These are phyloP conservation scores for Plasmodium berghei DNA, from an alignment of 169 alveolate species.

Conservation along the genomic window DNA sequence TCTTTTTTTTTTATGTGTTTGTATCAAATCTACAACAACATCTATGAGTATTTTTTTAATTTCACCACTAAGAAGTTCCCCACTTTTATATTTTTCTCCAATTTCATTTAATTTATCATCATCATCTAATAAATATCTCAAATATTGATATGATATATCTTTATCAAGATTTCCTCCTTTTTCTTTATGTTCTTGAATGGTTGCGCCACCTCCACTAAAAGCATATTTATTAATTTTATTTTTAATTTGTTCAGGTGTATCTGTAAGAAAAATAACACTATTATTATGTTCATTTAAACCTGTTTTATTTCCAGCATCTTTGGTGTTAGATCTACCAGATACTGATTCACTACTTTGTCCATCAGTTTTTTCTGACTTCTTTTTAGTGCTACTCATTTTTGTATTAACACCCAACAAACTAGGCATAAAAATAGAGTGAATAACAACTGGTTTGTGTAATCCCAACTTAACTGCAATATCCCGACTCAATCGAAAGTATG, in stretches of 20 bases:
- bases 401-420: constrained; percentile 95
- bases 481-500: constrained; percentile 99
- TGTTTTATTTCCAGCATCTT: constrained; percentile 96
- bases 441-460: constrained; percentile 93
- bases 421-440: constrained; percentile 98
- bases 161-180: constrained; percentile 96
- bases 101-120: constrained; percentile 94
- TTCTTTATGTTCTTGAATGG: constrained; percentile 94
- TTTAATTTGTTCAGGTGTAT: constrained; percentile 93
- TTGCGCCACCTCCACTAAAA: constrained; percentile 96
- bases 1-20: constrained; percentile 90
- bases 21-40: constrained; percentile 85
- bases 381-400: constrained; percentile 93
- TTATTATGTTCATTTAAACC: constrained; percentile 94
- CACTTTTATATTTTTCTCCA: constrained; percentile 94
- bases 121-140: constrained; percentile 94
- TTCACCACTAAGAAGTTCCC: constrained; percentile 97
- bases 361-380: constrained; percentile 16
- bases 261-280: constrained; percentile 96
- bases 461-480: constrained; percentile 97
- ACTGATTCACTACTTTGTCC: constrained; percentile 88
- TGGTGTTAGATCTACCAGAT: constrained; percentile 88
- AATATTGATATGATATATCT: constrained; percentile 98
- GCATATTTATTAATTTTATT: constrained; percentile 96
- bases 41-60: constrained; percentile 93